Evolutionary conservation across 768 basidiomycete genomes (phyloP), one percentile per base, ranked within the genome.

Genomic region (Boletus vinaceobasis): DNA sequence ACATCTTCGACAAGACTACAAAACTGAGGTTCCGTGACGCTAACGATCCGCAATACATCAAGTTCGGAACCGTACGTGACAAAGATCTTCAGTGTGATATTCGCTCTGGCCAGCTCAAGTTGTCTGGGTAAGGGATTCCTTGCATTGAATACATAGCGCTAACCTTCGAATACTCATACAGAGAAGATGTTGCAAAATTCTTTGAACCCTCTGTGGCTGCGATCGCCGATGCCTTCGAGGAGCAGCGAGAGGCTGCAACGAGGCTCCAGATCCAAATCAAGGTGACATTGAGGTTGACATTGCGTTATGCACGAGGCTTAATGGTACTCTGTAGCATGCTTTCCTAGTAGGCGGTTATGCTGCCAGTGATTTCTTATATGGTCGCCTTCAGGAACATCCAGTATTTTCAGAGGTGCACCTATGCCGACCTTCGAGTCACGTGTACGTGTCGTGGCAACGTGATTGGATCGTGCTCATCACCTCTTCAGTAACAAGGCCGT

Each of bases 311-410:
- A 9, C 7, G n/a, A 7, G 0, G 3, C 15, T 40, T 45, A 11
- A 60, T 23, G 11, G 13, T 35, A 8, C 6, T 23, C 2, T 35
- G 6, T 29, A 72, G 73, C 52, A 71, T 15, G 71, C 76, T n/a
- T 75, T 80, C 39, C 72, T 85, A 2, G 79, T 82, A 1, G 80
- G 81, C 2, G 79, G 79, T 0, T 82, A 80, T 55, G 75, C 77
- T 0, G 75, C 78, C 13, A 81, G 73, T 47, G 75, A 76, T 26
- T 81, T 73, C 67, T 60, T 83, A 14, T 80, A 74, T 50, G 56
- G 58, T 8, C 68, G 71, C 33, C 74, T 84, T 19, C 73, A 75
- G 17, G 60, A 66, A 17, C 62, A 69, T 2, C 62, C 79, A 1
- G 60, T 58, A 19, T 69, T 71, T 17, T 65, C 71, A 0, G 73